Evolutionary conservation across 2,329 filamentous ascomycete species (phyloP), one percentile per base, ranked within the genome.

Genomic region (Diaporthe vaccinii): DNA sequence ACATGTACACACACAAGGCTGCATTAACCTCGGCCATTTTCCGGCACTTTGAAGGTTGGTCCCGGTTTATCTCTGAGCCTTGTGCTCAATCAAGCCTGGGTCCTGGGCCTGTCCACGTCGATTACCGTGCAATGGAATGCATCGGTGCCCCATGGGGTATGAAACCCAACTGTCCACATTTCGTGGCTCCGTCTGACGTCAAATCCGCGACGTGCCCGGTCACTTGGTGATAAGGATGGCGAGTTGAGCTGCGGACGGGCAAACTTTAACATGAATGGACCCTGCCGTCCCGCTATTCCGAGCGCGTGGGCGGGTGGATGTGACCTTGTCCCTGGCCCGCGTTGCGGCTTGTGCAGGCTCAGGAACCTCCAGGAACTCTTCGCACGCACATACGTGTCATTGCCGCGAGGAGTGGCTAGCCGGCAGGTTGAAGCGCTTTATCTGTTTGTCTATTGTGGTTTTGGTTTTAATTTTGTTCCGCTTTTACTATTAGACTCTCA

Each of bases 71-170:
- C 62, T 34, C 36, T 28, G 36, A 53, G 62, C 22, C 62, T 28
- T n/a, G 49, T 53, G 10, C 49, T 53, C 49, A 25, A 22, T 22
- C 49, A 53, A 22, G 20, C 49, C 49, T 36, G 28, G 61, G 20
- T n/a, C 41, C 28, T n/a, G 62, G 46, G 17, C 25, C 22, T 51
- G 41, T 51, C 3, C 44, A 68, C 14, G 14, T 9, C 14, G 28
- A 39, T 36, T n/a, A 34, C 62, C 22, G 62, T 68, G 62, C 44
- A 68, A 49, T 34, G 22, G 7, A 51, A n/a, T 51, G 31, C 62
- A 53, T 53, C 46, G 62, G 51, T 68, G 62, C 62, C 62, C 62
- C 62, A 49, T 68, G 62, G 62, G 62, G 62, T 68, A 51, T 68
- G 62, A 53, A 53, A 68, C 62, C 46, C 22, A 49, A 39, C 12